These are phyloP conservation scores for Lactifluus rugatus DNA, from an alignment of 768 basidiomycete genomes.

Conservation along the genomic window DNA sequence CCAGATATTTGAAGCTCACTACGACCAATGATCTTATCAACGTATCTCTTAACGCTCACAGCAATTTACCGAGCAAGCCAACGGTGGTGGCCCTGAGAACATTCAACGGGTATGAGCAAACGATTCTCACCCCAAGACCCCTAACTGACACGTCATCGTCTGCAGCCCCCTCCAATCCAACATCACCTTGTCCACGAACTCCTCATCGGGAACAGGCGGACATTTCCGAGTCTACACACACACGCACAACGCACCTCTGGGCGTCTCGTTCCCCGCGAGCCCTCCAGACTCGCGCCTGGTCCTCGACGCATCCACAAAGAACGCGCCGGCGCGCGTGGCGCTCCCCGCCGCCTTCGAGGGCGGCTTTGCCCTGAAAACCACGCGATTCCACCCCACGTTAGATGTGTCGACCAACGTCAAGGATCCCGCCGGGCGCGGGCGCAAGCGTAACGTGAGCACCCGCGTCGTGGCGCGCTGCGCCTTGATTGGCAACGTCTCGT, in stretches of 20 bases:
- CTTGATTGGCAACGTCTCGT: not conserved
- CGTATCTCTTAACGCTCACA: not conserved
- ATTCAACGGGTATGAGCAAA: not conserved
- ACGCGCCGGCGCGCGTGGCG: not conserved
- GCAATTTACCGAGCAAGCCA: not conserved
- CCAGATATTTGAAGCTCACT: not conserved
- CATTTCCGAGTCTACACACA: not conserved
- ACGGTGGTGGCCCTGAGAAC: not conserved
- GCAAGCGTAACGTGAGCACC: not conserved
- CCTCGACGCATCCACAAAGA: not conserved
- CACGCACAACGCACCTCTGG: slow-evolving; percentile 1
- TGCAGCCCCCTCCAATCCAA: not conserved
- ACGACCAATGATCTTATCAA: slow-evolving; percentile 1
- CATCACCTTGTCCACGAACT: not conserved
- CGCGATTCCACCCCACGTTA: not conserved
- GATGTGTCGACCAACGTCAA: not conserved
- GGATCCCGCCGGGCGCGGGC: not conserved
- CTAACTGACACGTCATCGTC: not conserved
- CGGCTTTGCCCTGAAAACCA: not conserved
- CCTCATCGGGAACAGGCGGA: not conserved
- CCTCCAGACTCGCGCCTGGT: not conserved
- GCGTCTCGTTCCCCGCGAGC: not conserved
- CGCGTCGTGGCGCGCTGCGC: not conserved
- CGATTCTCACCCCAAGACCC: not conserved
- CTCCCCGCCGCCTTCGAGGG: slow-evolving; percentile 5